phyloP scores from a whole-genome alignment of 164 flowering plant species.

The Berberis vulgaris region DNA sequence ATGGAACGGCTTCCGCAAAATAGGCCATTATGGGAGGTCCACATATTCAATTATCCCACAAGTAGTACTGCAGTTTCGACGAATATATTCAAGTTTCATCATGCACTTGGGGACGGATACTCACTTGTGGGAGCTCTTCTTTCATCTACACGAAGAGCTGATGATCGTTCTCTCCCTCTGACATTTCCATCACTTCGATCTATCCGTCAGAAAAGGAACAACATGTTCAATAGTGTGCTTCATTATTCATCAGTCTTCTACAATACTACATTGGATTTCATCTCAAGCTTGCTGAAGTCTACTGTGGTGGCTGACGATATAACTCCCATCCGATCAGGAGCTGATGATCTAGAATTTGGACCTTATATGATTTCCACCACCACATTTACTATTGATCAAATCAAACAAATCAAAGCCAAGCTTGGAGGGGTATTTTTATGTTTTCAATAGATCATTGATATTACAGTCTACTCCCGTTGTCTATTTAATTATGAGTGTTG shows the following conservation, averaged over 20 bases:
- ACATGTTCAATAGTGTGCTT: neutral
- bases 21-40: neutral
- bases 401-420: neutral
- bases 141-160: neutral
- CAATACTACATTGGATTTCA: neutral
- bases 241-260: neutral
- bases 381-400: neutral
- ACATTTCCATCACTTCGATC: neutral
- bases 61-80: too few species aligned
- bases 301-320: neutral
- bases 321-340: neutral
- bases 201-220: neutral
- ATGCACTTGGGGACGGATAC: neutral
- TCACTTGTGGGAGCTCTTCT: neutral
- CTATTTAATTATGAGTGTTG: too few species aligned
- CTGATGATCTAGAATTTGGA: neutral
- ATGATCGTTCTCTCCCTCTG: neutral
- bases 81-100: too few species aligned
- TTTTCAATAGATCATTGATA: neutral
- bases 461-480: too few species aligned
- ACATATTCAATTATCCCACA: neutral
- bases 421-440: constrained; percentile 1
- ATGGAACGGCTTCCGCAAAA: neutral
- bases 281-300: neutral
- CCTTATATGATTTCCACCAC: neutral